Evolutionary conservation across 2,329 filamentous ascomycete species (phyloP).

Genomic region (Hypoxylon sp.): DNA sequence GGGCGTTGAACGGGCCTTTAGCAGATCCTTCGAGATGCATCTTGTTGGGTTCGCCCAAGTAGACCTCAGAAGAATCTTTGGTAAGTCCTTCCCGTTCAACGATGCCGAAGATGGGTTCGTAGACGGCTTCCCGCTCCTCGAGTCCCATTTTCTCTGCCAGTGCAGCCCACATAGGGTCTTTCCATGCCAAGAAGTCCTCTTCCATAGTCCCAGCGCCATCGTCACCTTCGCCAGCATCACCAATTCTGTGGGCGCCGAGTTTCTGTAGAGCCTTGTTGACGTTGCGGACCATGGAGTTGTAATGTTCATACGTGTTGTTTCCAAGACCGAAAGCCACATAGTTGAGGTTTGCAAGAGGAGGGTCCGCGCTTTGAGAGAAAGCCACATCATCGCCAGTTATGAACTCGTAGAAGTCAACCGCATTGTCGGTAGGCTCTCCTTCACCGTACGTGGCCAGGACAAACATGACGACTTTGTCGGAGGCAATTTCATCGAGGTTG

Average conservation of each 20-base stretch:
- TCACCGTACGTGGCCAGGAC: slow-evolving; percentile 97
- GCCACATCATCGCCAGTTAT: slow-evolving; percentile 82
- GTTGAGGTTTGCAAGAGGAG: slow-evolving; percentile 83
- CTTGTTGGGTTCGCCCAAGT: slow-evolving; percentile 95
- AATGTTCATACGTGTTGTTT: slow-evolving; percentile 99
- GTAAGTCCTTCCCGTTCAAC: slow-evolving; percentile 79
- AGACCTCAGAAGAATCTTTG: slow-evolving; percentile 82
- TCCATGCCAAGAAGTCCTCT: slow-evolving; percentile 99
- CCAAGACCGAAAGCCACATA: slow-evolving; percentile 96
- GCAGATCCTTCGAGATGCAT: slow-evolving; percentile 87
- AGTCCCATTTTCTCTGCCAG: slow-evolving; percentile 85
- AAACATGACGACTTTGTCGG: slow-evolving; percentile 94
- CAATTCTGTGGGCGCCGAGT: slow-evolving; percentile 85
- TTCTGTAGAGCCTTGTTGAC: slow-evolving; percentile 84
- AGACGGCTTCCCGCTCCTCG: slow-evolving; percentile 95
- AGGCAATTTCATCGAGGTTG: slow-evolving; percentile 87
- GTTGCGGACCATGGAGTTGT: slow-evolving; percentile 97
- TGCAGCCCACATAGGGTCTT: slow-evolving; percentile 97
- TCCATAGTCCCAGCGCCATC: slow-evolving; percentile 99
- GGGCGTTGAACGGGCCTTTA: slow-evolving; percentile 92
- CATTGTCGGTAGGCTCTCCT: slow-evolving; percentile 98
- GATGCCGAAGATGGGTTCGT: slow-evolving; percentile 91
- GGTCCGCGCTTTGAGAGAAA: slow-evolving; percentile 81
- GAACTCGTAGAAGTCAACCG: slow-evolving; percentile 99
- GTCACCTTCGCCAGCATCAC: slow-evolving; percentile 91